Base-by-base conservation (phyloP, 345 rosid genomes). In the Clausena lansium region DNA sequence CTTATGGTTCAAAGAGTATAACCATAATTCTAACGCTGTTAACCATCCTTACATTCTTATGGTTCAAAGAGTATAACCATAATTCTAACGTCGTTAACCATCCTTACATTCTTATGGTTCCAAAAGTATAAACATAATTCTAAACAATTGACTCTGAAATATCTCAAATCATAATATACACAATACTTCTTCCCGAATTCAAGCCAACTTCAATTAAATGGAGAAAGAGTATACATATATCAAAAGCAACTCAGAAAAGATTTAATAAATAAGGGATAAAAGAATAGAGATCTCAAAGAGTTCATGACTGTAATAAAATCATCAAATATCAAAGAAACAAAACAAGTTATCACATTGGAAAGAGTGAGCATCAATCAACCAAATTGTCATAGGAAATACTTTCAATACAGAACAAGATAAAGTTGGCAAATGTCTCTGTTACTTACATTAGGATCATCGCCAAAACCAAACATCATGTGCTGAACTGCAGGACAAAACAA, bases 391-490 rank as follows among this genome's bases (percentile, higher is more conserved):
- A 50, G 45, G 3, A 62, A 50, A 60, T 61, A 38, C 9, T 60
- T 35, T 24, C 25, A 25, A 35, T 5, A n/a, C 70, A 9, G 54
- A 47, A 38, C 17, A 52, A 17, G 32, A 55, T 1, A 47, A 35
- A 27, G 19, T 6, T 7, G 59, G 35, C 36, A 28, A 47, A 57
- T 52, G 65, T 47, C 19, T 61, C 28, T 10, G 59, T 9, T 50
- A 78, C 96, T 88, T 86, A 91, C 94, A 80, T 92, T 94, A 67
- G 89, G 83, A 76, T 95, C 98, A 77, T 95, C 98, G 17, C 99
- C 97, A 38, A 92, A 94, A 35, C 98, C 98, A 84, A 88, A 94
- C 97, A 96, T 92, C 98, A 92, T 96, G 80, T 92, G 99, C 86
- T 89, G 97, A 91, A 96, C 97, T 94, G 88, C 54, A 79, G 33